Evolutionary conservation across 495 filamentous ascomycete species (phyloP).

Genomic region (Xylaria palmicola): DNA sequence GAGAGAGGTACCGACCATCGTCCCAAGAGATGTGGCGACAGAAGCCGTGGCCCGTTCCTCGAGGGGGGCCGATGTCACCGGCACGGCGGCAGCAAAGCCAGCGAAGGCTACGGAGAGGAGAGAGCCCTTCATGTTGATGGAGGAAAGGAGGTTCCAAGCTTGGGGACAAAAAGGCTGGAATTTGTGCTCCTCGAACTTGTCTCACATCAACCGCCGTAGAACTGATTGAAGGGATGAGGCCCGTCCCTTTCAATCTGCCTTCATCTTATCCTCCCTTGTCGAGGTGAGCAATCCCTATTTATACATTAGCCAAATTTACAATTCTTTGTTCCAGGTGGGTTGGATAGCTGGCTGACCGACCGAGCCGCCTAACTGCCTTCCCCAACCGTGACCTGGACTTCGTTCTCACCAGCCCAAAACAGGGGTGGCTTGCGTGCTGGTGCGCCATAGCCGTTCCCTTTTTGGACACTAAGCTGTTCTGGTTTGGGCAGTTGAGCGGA

Average conservation of each 20-base stretch:
- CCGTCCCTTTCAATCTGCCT: neutral
- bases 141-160: neutral
- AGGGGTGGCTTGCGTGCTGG: neutral
- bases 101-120: constrained; percentile 25
- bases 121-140: constrained; percentile 23
- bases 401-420: neutral
- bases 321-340: neutral
- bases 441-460: neutral
- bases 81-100: constrained; percentile 29
- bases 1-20: constrained; percentile 46
- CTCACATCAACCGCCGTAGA: neutral
- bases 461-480: neutral
- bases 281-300: neutral
- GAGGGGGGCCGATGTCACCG: constrained; percentile 30
- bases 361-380: neutral
- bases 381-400: too few species aligned
- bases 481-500: neutral
- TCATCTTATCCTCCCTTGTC: neutral
- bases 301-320: neutral
- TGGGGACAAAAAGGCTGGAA: neutral
- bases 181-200: neutral
- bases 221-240: neutral
- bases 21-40: constrained; percentile 49
- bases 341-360: neutral
- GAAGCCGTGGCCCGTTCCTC: constrained; percentile 44